Evolutionary conservation across 148 eudicot species (phyloP).

Genomic region (Cornus kousa): DNA sequence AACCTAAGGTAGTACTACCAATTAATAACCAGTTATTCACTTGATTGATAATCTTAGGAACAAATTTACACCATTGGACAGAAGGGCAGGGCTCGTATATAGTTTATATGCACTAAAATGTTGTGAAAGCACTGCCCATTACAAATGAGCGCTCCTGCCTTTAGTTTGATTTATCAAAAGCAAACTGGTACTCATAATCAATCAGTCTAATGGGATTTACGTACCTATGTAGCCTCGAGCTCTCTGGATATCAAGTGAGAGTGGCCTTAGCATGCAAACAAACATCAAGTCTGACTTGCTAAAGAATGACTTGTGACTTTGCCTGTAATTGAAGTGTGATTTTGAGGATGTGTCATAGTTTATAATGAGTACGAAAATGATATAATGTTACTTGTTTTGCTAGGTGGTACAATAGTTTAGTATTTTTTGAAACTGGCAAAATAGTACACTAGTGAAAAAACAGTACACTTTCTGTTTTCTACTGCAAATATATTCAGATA

Average conservation of each 20-base stretch:
- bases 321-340: constrained; percentile 54
- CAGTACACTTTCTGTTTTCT: not conserved
- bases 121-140: no score
- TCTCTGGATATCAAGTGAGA: constrained; percentile 55
- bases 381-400: not conserved
- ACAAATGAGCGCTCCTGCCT: no score
- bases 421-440: no score
- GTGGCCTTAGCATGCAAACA: constrained; percentile 57
- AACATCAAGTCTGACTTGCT: constrained; percentile 69
- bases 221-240: constrained; percentile 73
- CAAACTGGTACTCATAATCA: not conserved
- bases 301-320: constrained; percentile 66
- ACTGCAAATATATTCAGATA: not conserved
- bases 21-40: no score
- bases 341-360: no score
- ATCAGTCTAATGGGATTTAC: constrained; percentile 5
- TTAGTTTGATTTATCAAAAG: not conserved
- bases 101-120: not conserved
- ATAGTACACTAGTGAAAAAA: not conserved
- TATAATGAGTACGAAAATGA: not conserved
- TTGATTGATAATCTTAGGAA: no score
- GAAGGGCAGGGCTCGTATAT: not conserved
- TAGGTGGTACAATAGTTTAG: not conserved
- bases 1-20: no score
- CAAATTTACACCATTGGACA: not conserved